phyloP scores from a whole-genome alignment of 208 protist genomes.

The Trypanosomatidae sp. region DNA sequence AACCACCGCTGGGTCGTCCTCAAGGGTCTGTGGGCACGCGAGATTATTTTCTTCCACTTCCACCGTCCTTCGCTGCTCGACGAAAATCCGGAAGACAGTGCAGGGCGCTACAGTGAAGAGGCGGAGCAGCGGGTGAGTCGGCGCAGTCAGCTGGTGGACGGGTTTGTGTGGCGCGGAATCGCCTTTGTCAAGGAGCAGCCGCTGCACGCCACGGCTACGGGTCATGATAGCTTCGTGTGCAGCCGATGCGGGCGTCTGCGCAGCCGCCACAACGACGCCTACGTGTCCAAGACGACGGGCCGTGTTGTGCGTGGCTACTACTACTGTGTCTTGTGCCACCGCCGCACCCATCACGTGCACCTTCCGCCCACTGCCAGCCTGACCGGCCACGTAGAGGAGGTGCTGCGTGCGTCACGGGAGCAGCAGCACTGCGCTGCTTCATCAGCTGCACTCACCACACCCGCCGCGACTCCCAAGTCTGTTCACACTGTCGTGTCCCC shows the following conservation, averaged over 20 bases:
- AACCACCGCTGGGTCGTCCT: constrained; percentile 49
- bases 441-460: too few species aligned
- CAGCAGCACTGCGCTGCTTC: too few species aligned
- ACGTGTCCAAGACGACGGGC: constrained; percentile 16
- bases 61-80: neutral
- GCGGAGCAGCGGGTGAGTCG: constrained; percentile 4
- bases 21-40: constrained; percentile 31
- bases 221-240: constrained; percentile 35
- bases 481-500: too few species aligned
- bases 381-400: neutral
- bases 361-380: constrained; percentile 9
- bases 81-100: neutral
- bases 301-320: constrained; percentile 15
- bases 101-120: neutral
- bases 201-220: neutral
- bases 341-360: constrained; percentile 22
- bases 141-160: constrained; percentile 17
- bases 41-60: constrained; percentile 38
- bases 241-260: constrained; percentile 36
- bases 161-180: constrained; percentile 17
- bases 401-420: neutral
- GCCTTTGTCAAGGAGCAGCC: constrained; percentile 16
- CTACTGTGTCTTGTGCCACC: constrained; percentile 37
- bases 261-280: constrained; percentile 8
- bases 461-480: too few species aligned